Base-by-base conservation (phyloP, 2,329 filamentous ascomycete genomes). In the Aspergillus tanneri region DNA sequence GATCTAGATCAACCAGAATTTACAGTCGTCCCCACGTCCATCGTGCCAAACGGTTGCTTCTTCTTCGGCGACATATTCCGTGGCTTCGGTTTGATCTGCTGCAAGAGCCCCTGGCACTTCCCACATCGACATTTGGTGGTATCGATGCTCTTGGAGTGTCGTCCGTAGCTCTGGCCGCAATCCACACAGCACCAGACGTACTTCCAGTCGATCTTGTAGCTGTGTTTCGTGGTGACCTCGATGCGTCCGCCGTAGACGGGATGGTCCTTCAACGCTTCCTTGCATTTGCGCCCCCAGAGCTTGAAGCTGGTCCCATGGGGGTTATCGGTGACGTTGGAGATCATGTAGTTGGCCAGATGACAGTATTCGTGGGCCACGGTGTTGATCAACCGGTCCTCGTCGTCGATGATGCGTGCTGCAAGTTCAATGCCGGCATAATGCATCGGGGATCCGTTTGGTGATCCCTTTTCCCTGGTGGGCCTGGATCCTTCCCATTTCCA, bases 341-440 rank as follows among this genome's bases (percentile, higher is more conserved):
- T 76, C 83, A 97, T 95, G 68, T 92, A 96, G 61, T 90, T 95
- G 35, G 89, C 86, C 1, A 97, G 74, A 64, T 99, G 93, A 68
- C 93, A 97, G 73, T 93, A 97, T 62, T 99, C 93, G 67, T 99
- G 93, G 0, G 92, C 90, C n/a, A 97, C 73, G 0, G 93, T 90
- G 67, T 96, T 96, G 54, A 93, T 78, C 1, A 97, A 79, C 3
- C 89, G 83, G 49, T 86, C 71, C 57, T 88, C 82, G 61, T 86
- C 80, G 64, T 90, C 84, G 53, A 97, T 90, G 38, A 96, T 85
- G 66, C 95, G 95, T 46, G 88, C 84, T 0, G 91, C 89, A 2
- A 97, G 81, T 65, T 97, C 91, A 62, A 97, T 96, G 12, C 78
- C 83, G 8, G 89, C 90, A 59, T 81, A 71, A 66, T 92, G 83